A percentile compares a stretch with the other conserved stretches of the same genome.
Conservation (phyloP, 345 rosid species). For the Capsella bursapastoris region DNA sequence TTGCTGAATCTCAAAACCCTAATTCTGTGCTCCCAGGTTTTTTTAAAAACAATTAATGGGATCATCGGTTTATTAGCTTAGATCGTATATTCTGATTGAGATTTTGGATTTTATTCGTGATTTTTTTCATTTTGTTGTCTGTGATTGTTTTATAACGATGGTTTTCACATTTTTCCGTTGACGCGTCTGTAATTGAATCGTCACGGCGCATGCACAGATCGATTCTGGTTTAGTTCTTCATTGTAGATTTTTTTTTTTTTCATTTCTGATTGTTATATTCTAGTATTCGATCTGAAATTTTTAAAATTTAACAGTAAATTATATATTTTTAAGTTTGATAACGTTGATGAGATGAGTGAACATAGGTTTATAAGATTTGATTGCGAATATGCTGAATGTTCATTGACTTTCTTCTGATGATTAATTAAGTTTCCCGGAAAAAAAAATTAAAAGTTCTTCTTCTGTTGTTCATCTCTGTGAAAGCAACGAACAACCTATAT, state of each 20-base stretch:
- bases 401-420: constrained; percentile 17
- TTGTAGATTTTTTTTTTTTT: neutral
- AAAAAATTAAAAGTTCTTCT: too few relatives aligned
- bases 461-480: neutral
- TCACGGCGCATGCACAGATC: constrained; percentile 36
- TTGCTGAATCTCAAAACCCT: constrained; percentile 46
- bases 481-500: neutral
- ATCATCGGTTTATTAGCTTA: constrained; percentile 26
- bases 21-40: constrained; percentile 25
- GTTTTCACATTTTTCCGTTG: constrained; percentile 21
- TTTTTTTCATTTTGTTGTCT: neutral
- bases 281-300: constrained; percentile 32
- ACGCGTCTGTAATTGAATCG: constrained; percentile 26
- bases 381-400: constrained; percentile 9
- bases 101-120: constrained; percentile 4
- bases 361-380: constrained; percentile 4
- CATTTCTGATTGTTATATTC: neutral
- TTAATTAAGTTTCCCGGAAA: too few relatives aligned
- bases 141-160: neutral
- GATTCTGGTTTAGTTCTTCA: neutral
- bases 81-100: constrained; percentile 25
- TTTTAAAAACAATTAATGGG: neutral
- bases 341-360: constrained; percentile 7
- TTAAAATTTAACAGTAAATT: constrained; percentile 11
- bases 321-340: neutral